These are phyloP conservation scores for Senna tora DNA, from an alignment of 306 rosid genomes.

Conservation along the genomic window DNA sequence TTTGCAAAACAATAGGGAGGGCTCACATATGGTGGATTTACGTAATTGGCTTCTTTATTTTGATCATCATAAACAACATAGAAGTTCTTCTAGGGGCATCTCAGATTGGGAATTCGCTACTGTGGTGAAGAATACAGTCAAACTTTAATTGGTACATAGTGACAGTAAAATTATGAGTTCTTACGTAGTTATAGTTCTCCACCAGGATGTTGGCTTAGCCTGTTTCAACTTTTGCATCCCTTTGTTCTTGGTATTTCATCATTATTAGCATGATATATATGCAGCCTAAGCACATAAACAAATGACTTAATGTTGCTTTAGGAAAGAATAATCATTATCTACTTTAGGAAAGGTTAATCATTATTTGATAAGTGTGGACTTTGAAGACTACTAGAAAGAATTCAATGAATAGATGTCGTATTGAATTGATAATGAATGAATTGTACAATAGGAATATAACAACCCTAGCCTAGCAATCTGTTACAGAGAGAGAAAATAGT, in stretches of 20 bases:
- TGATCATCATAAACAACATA: constrained; percentile 22
- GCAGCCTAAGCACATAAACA: constrained; percentile 3
- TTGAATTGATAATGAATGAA: no score
- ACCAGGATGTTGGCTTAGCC: constrained; percentile 3
- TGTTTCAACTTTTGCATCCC: constrained; percentile 25
- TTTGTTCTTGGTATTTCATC: constrained; percentile 18
- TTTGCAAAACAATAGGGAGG: constrained; percentile 27
- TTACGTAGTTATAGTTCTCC: constrained; percentile 15
- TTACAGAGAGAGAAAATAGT: no score
- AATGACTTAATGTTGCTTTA: constrained; percentile 16
- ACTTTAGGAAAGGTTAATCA: neutral
- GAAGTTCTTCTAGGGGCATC: constrained; percentile 27
- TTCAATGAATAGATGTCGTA: no score
- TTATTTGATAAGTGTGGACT: neutral
- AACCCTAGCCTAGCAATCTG: no score
- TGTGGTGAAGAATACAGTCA: constrained; percentile 32
- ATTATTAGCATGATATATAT: neutral
- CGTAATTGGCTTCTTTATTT: constrained; percentile 35
- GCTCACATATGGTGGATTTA: constrained; percentile 37
- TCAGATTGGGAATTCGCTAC: constrained; percentile 34
- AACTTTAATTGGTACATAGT: neutral
- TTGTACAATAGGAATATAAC: no score
- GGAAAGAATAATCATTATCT: constrained; percentile 1
- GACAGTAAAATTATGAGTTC: neutral
- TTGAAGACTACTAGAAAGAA: no score